Base-by-base conservation (phyloP, 2,329 filamentous ascomycete genomes). In the Penicillium nordicum region DNA sequence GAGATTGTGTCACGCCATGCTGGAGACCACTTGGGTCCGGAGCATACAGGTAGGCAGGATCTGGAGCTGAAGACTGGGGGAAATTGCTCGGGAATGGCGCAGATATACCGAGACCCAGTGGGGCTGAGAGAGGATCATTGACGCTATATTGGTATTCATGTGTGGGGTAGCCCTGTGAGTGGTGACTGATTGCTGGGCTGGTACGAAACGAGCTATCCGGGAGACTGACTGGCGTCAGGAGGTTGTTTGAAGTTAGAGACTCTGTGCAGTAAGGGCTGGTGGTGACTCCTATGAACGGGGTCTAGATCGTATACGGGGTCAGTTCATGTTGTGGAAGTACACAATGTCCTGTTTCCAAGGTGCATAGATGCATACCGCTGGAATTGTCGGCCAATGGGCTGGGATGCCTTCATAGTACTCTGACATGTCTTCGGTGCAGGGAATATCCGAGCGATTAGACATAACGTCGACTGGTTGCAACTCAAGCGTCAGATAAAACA, bases 181-280 rank as follows among this genome's bases (percentile, higher is more conserved):
- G 72, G 47, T 73, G 68, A 52, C 69, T 73, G 53, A 74, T 58
- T 14, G 66, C 69, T 30, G 74, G 72, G 47, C 72, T 76, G 4
- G 69, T 66, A 48, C 66, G 62, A 53, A 72, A 72, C 34, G 70
- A 67, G 61, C 55, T 71, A 54, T 74, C 72, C 3, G 72, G 66
- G 14, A 76, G 67, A 53, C 74, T 76, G 61, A 75, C 69, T 32
- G 75, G 74, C 4, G 74, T 76, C 40, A 75, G 61, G 43, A 74
- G 65, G 51, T 59, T 53, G 38, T 69, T 55, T 55, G 66, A 67
- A 43, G 69, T 71, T 32, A 68, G 47, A 34, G 65, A 51, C 34
- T 67, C 63, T n/a, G 69, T 65, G 52, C 67, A 72, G 59, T 75
- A 76, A 4, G 72, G 65, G 50, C 70, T 62, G 42, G 57, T 61